Percentiles rank a stretch among this genome's conserved stretches.
Conservation (phyloP, 176 grass and related monocot genomes). For the Musa acuminata region DNA sequence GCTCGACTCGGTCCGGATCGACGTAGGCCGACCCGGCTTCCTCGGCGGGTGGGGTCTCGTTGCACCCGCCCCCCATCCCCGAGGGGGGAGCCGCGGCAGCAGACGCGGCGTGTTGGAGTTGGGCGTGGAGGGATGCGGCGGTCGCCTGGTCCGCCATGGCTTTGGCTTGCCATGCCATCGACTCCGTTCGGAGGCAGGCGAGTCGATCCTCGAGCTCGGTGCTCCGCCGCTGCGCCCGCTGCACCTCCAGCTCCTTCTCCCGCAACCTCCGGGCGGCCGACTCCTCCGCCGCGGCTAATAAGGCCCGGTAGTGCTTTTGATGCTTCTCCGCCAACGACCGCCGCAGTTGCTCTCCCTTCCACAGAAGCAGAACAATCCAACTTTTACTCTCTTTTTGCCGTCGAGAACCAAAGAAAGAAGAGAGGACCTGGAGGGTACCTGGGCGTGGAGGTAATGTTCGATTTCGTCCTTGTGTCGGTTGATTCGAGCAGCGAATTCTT, state of each 20-base stretch:
- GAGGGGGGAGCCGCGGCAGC: constrained; percentile 4
- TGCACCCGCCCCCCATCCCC: constrained; percentile 5
- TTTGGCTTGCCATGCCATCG: constrained; percentile 68
- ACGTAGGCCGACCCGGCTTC: constrained; percentile 34
- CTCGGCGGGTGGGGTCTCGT: constrained; percentile 21
- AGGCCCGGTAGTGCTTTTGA: constrained; percentile 44
- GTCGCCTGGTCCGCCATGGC: constrained; percentile 56
- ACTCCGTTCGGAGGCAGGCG: constrained; percentile 50
- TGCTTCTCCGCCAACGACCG: constrained; percentile 48
- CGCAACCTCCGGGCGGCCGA: constrained; percentile 32
- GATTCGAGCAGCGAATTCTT: constrained; percentile 54
- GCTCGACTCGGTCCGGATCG: constrained; percentile 35
- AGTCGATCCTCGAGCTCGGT: constrained; percentile 58
- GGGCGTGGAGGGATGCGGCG: constrained; percentile 50
- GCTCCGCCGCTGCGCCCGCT: constrained; percentile 33
- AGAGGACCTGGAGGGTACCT: constrained; percentile 25
- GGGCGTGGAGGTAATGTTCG: constrained; percentile 55
- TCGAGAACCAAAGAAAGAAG: neutral
- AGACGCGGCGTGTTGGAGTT: constrained; percentile 64
- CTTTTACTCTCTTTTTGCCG: neutral
- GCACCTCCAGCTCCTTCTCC: constrained; percentile 49
- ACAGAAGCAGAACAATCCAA: constrained; percentile 4
- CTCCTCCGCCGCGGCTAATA: constrained; percentile 36
- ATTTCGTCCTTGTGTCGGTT: constrained; percentile 63
- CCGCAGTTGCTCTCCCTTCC: constrained; percentile 59